Evolutionary conservation across 106 monocot genomes (phyloP), one percentile per base, ranked within the genome.

Genomic region (Cymbidium sinense): DNA sequence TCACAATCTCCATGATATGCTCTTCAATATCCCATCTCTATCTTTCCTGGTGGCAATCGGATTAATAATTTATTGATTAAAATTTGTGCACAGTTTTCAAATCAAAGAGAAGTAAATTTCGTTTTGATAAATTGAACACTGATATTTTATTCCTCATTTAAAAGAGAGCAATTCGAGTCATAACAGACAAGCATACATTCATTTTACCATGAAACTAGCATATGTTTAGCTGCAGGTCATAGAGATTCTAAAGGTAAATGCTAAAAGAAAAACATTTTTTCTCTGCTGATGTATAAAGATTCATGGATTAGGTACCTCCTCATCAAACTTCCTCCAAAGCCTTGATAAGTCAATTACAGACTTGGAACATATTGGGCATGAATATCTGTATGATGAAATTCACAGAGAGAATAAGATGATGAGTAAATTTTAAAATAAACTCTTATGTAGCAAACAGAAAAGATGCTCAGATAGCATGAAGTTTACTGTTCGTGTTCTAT

Each of bases 301-400:
- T 37, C 35, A 21, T 20, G 21, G 20, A 9, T 37, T 37, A 47
- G 6, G 44, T 87, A 90, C 90, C 87, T 87, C 87, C 23, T 83
- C 74, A 81, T 90, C 90, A 34, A 83, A 74, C 21, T 19, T 76
- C 29, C 72, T 81, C 90, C 90, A 90, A 15, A 36, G 4, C 21
- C 3, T 65, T 39, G 87, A 73, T 87, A 87, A 85, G 52, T 90
- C 85, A 17, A 61, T 13, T 62, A 77, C 79, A 62, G 90, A 81
- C 61, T 83, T 90, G 25, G 77, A 90, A 70, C 90, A 90, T 81
- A 90, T 85, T 64, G 90, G 90, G 34, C 90, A 90, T 1, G 83
- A 61, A 58, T 79, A 90, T 83, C 90, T 90, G 44, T 1, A 13
- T 31, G 28, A 58, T 41, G 73, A 28, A 79, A 78, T 12, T 25